These are phyloP conservation scores for Pistacia integerrima DNA, from an alignment of 345 rosid species.

Conservation along the genomic window DNA sequence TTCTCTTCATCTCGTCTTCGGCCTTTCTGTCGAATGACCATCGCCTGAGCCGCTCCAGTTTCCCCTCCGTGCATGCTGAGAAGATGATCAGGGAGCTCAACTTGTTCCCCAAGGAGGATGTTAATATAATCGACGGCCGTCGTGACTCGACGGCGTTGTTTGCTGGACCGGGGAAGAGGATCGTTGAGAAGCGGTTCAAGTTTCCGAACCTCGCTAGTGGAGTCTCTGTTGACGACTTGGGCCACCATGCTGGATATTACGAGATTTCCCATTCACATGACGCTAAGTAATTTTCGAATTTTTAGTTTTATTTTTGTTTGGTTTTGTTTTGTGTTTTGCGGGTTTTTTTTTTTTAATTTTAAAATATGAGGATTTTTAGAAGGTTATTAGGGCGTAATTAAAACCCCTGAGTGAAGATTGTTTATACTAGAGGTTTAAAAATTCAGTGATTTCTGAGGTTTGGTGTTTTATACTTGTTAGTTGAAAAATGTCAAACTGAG, in stretches of 20 bases:
- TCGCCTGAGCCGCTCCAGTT: slow-evolving; percentile 41
- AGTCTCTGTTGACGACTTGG: slow-evolving; percentile 61
- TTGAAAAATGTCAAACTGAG: background rate
- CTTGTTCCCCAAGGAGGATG: slow-evolving; percentile 70
- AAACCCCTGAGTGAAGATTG: background rate
- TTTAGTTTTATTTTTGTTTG: background rate
- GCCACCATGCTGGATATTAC: slow-evolving; percentile 97
- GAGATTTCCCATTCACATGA: slow-evolving; percentile 72
- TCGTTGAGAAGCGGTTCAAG: slow-evolving; percentile 67
- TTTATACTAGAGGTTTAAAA: background rate
- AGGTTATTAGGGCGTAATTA: too few relatives aligned
- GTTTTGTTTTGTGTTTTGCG: background rate
- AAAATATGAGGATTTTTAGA: background rate
- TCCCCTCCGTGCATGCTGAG: slow-evolving; percentile 71
- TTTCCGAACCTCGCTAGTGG: slow-evolving; percentile 60
- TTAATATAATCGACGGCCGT: slow-evolving; percentile 51
- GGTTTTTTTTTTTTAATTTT: background rate
- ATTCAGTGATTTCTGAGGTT: background rate
- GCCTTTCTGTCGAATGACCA: slow-evolving; percentile 33
- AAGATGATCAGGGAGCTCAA: slow-evolving; percentile 84
- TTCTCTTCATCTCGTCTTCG: slow-evolving; percentile 28
- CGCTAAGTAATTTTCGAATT: slow-evolving; percentile 57
- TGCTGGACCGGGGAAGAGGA: slow-evolving; percentile 23
- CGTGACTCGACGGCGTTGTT: slow-evolving; percentile 13
- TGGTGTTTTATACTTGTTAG: background rate